Conservation (phyloP, 805 yeast species). For the Ogataea ganodermae region DNA sequence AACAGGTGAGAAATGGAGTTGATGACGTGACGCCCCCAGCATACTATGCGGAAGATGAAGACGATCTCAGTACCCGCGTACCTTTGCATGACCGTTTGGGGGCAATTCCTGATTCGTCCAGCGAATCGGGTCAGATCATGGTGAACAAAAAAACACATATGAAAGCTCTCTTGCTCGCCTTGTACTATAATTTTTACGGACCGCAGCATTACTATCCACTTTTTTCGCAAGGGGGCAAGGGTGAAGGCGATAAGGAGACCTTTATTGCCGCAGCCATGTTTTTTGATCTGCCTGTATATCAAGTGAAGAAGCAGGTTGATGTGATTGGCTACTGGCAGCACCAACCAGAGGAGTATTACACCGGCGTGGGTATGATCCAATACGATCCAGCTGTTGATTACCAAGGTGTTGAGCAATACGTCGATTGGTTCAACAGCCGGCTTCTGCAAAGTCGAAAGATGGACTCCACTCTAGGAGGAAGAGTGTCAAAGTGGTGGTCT, state of each 20-base stretch:
- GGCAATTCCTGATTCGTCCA: conserved; percentile 53
- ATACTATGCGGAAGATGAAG: conserved; percentile 17
- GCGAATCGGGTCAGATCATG: conserved; percentile 58
- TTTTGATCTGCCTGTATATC: conserved; percentile 46
- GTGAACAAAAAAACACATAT: conserved; percentile 52
- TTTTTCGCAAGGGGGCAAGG: conserved; percentile 48
- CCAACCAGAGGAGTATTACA: conserved; percentile 31
- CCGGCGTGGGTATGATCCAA: conserved; percentile 61
- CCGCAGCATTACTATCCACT: conserved; percentile 49
- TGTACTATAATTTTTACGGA: conserved; percentile 56
- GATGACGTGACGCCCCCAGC: conserved; percentile 33
- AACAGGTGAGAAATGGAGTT: conserved; percentile 34
- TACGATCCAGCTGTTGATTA: conserved; percentile 51
- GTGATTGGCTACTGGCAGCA: conserved; percentile 49
- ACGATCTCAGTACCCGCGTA: conserved; percentile 24
- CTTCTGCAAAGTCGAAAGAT: conserved; percentile 6
- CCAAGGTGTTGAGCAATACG: conserved; percentile 23
- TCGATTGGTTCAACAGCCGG: conserved; percentile 19
- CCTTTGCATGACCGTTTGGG: conserved; percentile 56
- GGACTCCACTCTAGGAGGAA: conserved; percentile 10
- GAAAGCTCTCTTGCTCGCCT: conserved; percentile 46
- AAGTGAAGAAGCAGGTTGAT: conserved; percentile 49
- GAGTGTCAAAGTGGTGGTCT: conserved; percentile 18
- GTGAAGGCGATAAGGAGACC: conserved; percentile 64
- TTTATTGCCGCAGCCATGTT: conserved; percentile 55